These are phyloP conservation scores for Sclerotinia trifoliorum DNA, from an alignment of 2,329 filamentous ascomycete genomes.

Conservation along the genomic window DNA sequence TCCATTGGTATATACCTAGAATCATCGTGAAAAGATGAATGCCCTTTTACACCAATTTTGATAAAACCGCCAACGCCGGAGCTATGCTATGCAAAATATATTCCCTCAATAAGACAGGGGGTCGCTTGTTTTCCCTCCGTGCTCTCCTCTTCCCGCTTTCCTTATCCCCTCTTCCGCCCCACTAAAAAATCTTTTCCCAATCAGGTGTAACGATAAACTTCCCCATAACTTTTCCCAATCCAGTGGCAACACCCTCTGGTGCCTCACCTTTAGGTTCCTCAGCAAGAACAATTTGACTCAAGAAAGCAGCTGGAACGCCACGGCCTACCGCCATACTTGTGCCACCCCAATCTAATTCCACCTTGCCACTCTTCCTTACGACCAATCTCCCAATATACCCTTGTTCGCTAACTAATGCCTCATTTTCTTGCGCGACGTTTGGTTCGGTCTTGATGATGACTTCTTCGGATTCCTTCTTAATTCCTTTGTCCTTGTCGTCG, in stretches of 20 bases:
- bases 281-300: constrained; percentile 59
- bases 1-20: constrained; percentile 11
- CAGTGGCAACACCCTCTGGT: constrained; percentile 52
- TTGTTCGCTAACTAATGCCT: constrained; percentile 44
- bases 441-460: constrained; percentile 25
- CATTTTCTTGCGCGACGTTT: background rate
- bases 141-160: background rate
- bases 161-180: background rate
- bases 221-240: constrained; percentile 63
- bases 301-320: constrained; percentile 54
- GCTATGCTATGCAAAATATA: constrained; percentile 20
- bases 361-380: constrained; percentile 60
- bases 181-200: constrained; percentile 52
- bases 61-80: constrained; percentile 9
- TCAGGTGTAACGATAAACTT: constrained; percentile 60
- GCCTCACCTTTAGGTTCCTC: constrained; percentile 33
- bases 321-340: constrained; percentile 52
- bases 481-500: constrained; percentile 26
- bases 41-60: constrained; percentile 13
- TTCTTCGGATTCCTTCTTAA: constrained; percentile 32
- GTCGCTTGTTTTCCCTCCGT: background rate
- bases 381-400: constrained; percentile 61
- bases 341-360: constrained; percentile 63
- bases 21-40: constrained; percentile 8
- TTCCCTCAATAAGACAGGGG: background rate